These are phyloP conservation scores for Prunus mira DNA, from an alignment of 306 rosid species.

Conservation along the genomic window DNA sequence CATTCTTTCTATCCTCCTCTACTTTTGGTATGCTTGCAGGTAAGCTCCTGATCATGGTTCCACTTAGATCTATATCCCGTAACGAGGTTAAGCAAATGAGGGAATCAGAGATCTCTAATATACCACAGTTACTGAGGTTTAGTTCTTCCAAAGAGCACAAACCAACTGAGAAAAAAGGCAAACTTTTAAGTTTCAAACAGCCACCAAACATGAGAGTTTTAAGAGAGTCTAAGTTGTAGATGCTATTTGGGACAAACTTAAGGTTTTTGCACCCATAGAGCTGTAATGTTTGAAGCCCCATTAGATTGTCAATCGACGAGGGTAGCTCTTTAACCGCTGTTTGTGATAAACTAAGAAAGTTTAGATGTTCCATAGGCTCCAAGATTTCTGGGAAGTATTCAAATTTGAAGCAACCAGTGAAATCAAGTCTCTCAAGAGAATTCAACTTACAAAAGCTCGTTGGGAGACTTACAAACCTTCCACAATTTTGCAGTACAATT, in stretches of 20 bases:
- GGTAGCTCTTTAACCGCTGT: neutral
- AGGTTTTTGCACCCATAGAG: neutral
- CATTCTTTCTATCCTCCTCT: too few relatives aligned
- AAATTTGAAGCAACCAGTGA: neutral
- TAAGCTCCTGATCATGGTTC: conserved; percentile 1
- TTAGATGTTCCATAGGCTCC: neutral
- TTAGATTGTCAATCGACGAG: conserved; percentile 2
- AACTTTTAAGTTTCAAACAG: neutral
- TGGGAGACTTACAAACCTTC: neutral
- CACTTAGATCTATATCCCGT: neutral
- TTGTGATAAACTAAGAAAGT: neutral
- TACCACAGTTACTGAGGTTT: neutral
- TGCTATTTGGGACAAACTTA: neutral
- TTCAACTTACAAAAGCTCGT: neutral
- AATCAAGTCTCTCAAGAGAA: neutral
- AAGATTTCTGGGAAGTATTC: neutral
- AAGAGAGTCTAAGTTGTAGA: neutral
- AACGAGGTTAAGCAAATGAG: neutral
- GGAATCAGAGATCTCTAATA: neutral
- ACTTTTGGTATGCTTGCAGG: neutral
- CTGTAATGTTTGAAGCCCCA: neutral
- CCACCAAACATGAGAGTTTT: neutral
- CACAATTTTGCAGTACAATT: neutral
- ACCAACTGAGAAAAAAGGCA: neutral
- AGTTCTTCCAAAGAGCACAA: neutral